These are phyloP conservation scores for Nitzschia sp. DNA, from an alignment of 108 stramenopile species.

Conservation along the genomic window DNA sequence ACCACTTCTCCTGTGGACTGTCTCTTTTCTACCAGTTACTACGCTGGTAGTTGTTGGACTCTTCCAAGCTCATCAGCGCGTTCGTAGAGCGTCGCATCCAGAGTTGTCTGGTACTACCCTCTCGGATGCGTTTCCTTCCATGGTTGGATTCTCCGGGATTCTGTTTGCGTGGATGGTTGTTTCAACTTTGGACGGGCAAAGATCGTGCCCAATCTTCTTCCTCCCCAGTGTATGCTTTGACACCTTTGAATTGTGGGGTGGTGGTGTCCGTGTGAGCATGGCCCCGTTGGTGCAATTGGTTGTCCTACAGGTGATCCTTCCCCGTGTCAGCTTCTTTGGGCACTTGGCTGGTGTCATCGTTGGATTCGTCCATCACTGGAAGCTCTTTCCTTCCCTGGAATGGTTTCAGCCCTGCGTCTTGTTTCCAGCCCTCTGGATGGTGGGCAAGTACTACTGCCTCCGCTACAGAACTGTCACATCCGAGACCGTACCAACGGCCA, in stretches of 20 bases:
- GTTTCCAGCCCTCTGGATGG: conserved; percentile 54
- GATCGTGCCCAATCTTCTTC: conserved; percentile 73
- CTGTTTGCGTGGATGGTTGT: conserved; percentile 86
- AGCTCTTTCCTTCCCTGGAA: conserved; percentile 65
- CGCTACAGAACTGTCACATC: neutral
- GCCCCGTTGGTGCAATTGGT: conserved; percentile 72
- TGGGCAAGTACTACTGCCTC: conserved; percentile 28
- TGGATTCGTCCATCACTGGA: conserved; percentile 79
- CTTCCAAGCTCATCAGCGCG: neutral
- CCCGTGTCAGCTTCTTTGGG: conserved; percentile 73
- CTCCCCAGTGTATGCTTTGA: conserved; percentile 70
- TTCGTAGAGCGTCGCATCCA: too few species aligned
- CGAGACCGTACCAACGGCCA: neutral
- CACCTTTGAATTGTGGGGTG: conserved; percentile 23
- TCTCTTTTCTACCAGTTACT: conserved; percentile 58
- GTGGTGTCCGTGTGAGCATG: conserved; percentile 51
- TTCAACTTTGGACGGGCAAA: conserved; percentile 48
- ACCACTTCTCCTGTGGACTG: conserved; percentile 62
- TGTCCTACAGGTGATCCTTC: conserved; percentile 69
- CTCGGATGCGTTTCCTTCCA: conserved; percentile 31
- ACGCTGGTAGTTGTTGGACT: conserved; percentile 61
- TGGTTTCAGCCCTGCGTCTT: conserved; percentile 58
- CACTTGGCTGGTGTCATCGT: conserved; percentile 80
- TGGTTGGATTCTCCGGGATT: conserved; percentile 83
- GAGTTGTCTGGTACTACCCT: neutral